These are phyloP conservation scores for Hypoxylon sp. DNA, from an alignment of 2,329 filamentous ascomycete species.

Conservation along the genomic window DNA sequence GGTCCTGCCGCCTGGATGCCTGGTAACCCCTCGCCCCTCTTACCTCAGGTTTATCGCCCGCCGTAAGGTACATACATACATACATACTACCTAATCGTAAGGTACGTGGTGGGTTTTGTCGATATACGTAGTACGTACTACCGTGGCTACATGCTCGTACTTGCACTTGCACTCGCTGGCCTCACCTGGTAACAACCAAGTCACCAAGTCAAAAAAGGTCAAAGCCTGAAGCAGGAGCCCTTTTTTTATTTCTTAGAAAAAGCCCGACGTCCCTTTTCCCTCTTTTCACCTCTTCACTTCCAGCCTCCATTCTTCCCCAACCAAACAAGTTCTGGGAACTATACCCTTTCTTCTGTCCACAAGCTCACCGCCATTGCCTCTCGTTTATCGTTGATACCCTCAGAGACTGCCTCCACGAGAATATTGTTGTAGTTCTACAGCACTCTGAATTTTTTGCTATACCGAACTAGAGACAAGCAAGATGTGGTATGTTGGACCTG, in stretches of 20 bases:
- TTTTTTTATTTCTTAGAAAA: slow-evolving; percentile 24
- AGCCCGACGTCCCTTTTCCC: slow-evolving; percentile 26
- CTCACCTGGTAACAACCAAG: slow-evolving; percentile 37
- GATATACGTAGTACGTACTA: slow-evolving; percentile 23
- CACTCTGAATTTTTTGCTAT: slow-evolving; percentile 30
- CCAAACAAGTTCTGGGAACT: slow-evolving; percentile 39
- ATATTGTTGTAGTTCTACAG: slow-evolving; percentile 18
- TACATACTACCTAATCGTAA: too few relatives aligned
- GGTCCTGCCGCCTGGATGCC: too few relatives aligned
- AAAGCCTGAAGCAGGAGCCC: neutral
- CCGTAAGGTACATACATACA: slow-evolving; percentile 5
- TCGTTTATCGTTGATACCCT: slow-evolving; percentile 42
- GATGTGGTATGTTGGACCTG: slow-evolving; percentile 51
- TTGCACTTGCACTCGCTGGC: slow-evolving; percentile 31
- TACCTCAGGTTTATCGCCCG: slow-evolving; percentile 27
- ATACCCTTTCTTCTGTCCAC: slow-evolving; percentile 34
- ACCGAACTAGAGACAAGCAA: slow-evolving; percentile 37
- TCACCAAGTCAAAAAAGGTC: slow-evolving; percentile 17
- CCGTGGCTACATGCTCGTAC: slow-evolving; percentile 32
- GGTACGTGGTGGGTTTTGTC: slow-evolving; percentile 1
- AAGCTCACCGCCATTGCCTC: slow-evolving; percentile 39
- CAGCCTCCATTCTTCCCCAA: slow-evolving; percentile 36
- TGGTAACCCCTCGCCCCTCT: slow-evolving; percentile 18
- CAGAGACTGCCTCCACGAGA: slow-evolving; percentile 12
- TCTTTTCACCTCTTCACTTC: slow-evolving; percentile 31